phyloP scores from a whole-genome alignment of 1,284 basidiomycete genomes.

The Meira nashicola region DNA sequence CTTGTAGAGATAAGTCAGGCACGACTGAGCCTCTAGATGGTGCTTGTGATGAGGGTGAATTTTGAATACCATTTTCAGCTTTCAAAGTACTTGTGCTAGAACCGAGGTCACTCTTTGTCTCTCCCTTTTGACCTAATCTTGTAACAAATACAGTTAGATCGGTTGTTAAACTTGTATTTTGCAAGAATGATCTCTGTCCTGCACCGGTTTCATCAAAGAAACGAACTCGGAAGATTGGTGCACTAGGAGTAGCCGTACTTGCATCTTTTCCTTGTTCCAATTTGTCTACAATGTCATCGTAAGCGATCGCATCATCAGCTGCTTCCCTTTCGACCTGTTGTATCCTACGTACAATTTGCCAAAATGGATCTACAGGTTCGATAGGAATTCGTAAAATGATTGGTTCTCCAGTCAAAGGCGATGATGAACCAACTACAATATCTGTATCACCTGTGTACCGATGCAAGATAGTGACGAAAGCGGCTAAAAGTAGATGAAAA shows the following conservation, averaged over 20 bases:
- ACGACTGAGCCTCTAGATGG: conserved; percentile 56
- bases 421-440: conserved; percentile 85
- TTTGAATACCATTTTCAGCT: background rate
- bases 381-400: conserved; percentile 79
- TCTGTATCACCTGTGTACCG: conserved; percentile 95
- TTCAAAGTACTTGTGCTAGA: conserved; percentile 7
- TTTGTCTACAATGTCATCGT: conserved; percentile 69
- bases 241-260: conserved; percentile 14
- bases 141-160: conserved; percentile 75
- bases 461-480: conserved; percentile 85
- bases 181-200: conserved; percentile 54
- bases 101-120: conserved; percentile 9
- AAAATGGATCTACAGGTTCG: conserved; percentile 83
- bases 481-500: conserved; percentile 84
- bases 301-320: conserved; percentile 74
- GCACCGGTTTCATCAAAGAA: conserved; percentile 89
- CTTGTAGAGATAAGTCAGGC: conserved; percentile 66
- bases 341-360: conserved; percentile 79
- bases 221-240: conserved; percentile 78
- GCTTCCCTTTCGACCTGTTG: conserved; percentile 81
- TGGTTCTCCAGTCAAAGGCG: conserved; percentile 65
- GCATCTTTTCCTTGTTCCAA: conserved; percentile 35
- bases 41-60: conserved; percentile 10
- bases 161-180: conserved; percentile 65
- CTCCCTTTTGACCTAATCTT: conserved; percentile 23